A percentile compares a stretch with the other conserved stretches of the same genome.
Conservation (phyloP, 75 land plant species). For the Larix kaempferi region DNA sequence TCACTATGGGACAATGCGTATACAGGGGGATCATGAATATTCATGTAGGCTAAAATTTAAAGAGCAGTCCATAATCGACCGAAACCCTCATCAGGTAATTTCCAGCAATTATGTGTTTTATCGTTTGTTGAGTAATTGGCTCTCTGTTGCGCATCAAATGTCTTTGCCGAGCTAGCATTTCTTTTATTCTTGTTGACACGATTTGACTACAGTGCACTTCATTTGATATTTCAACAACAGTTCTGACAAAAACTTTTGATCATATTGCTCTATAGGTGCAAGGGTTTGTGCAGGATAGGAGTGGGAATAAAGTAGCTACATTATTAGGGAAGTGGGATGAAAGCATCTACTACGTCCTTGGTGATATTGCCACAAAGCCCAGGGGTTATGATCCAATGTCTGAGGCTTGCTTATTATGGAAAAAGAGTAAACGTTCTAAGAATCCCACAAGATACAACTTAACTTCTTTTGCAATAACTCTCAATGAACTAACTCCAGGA, state of each 20-base stretch:
- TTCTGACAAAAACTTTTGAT: conserved; percentile 68
- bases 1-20: conserved; percentile 78
- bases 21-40: conserved; percentile 60
- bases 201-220: too few species aligned
- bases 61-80: conserved; percentile 72
- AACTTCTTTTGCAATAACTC: conserved; percentile 53
- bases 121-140: too few species aligned
- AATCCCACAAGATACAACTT: conserved; percentile 58
- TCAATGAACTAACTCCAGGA: conserved; percentile 64
- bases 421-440: conserved; percentile 29
- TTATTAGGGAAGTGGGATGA: conserved; percentile 83
- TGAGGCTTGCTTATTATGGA: conserved; percentile 43
- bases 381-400: conserved; percentile 23
- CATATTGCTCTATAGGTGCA: conserved; percentile 94
- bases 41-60: conserved; percentile 77
- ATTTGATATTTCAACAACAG: conserved; percentile 91
- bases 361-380: conserved; percentile 26
- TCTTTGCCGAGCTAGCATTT: too few species aligned
- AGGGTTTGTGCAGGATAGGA: conserved; percentile 54
- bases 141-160: too few species aligned
- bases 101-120: too few species aligned
- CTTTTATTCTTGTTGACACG: too few species aligned
- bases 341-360: conserved; percentile 48
- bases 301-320: conserved; percentile 51
- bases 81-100: conserved; percentile 78